Evolutionary conservation across 257 asterid species (phyloP), one percentile per base, ranked within the genome.

Genomic region (Lithospermum erythrorhizon): DNA sequence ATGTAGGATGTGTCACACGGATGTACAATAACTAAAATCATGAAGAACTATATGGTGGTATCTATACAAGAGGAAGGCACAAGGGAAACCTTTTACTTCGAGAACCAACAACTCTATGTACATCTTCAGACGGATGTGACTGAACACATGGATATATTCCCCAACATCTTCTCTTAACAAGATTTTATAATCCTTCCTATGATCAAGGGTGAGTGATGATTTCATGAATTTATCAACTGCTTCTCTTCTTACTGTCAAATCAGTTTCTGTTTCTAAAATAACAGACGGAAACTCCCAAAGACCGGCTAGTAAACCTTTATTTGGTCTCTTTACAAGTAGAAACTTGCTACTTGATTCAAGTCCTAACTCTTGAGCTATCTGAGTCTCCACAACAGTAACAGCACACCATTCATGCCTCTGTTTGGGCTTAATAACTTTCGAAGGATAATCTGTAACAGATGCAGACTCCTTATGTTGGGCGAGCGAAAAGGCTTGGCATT

Each of bases 231-330:
- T 67, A 63, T 91, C 80, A 14, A 78, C 78, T 59, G 79, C 81
- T 75, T 77, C 71, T 76, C 94, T 86, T 57, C 98, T 78, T 17
- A 75, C 65, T 65, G 72, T 66, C 78, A 70, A 66, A 48, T 84
- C 89, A 47, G 78, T 79, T 75, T 88, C 97, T 72, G 79, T 82
- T 41, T 78, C 85, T 68, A 91, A 67, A 57, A 75, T 72, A 70
- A 91, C 95, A 56, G 95, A 86, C 30, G 98, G 97, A 76, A 91
- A 91, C 78, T 91, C 98, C 98, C 98, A 91, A 53, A 88, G 95
- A 51, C 97, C 97, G 57, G 98, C 97, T 69, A 91, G 89, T 81
- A 91, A 72, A 64, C 98, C 98, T 53, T 77, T 73, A 21, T 84
- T 84, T 68, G 97, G 97, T 70, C 98, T 88, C 76, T 82, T 88